A percentile compares a stretch with the other conserved stretches of the same genome.
Evolutionary conservation across 169 alveolate genomes (phyloP).

Genomic region (Plasmodium yoelii): DNA sequence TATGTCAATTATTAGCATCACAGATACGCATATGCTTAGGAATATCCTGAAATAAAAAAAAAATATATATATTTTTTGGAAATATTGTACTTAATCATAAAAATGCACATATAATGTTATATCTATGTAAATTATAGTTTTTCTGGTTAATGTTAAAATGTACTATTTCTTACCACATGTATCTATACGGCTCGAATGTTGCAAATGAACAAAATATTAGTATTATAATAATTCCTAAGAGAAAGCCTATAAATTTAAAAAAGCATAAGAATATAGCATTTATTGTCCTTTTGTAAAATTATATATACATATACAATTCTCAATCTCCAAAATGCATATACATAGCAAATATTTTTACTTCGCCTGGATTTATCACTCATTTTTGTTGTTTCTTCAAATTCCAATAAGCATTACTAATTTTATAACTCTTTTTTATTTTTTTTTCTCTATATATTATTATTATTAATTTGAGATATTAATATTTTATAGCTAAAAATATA

Average conservation of each 20-base stretch:
- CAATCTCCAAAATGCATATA: neutral
- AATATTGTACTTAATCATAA: neutral
- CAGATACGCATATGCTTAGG: constrained; percentile 47
- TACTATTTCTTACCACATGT: constrained; percentile 55
- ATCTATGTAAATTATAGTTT: neutral
- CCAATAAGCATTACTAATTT: constrained; percentile 15
- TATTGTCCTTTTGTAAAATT: neutral
- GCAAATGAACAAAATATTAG: constrained; percentile 70
- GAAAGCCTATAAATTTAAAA: constrained; percentile 44
- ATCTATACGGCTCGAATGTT: constrained; percentile 37
- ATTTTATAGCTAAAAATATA: neutral
- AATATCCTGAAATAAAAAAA: constrained; percentile 67
- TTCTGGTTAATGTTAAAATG: constrained; percentile 8
- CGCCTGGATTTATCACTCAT: constrained; percentile 76
- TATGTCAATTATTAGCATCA: constrained; percentile 38
- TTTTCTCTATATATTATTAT: constrained; percentile 2
- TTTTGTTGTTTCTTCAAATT: constrained; percentile 28
- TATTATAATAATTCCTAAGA: constrained; percentile 59
- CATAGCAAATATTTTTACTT: constrained; percentile 19
- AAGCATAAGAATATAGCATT: neutral
- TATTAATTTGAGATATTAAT: neutral
- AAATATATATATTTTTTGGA: constrained; percentile 3
- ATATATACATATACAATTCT: neutral
- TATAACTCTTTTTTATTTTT: constrained; percentile 5
- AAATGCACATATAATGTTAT: constrained; percentile 1